Evolutionary conservation across 345 rosid genomes (phyloP), one percentile per base, ranked within the genome.

Genomic region (Physaria fendleri): DNA sequence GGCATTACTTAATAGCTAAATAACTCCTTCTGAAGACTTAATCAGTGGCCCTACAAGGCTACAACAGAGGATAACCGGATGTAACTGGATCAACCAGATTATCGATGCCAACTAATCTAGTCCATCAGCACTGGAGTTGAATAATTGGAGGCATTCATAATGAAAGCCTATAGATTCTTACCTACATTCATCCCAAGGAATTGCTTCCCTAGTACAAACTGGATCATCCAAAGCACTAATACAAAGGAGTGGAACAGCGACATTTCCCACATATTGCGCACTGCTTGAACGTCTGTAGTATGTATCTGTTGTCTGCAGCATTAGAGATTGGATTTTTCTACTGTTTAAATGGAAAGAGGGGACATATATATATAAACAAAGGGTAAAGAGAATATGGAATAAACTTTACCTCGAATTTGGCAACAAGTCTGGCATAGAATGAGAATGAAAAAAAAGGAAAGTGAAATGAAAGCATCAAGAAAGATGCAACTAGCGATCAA

Each of bases 101-200:
- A 56, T 6, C 17, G 51, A n/a, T 21, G 13, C 39, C 8, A 7
- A 27, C 6, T 39, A n/a, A 39, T 25, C 21, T 25, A 21, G 24
- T 50, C 32, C 22, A 39, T 51, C 17, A 41, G 22, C 11, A 8
- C 42, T 22, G 2, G n/a, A 22, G n/a, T 35, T 14, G 18, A 33
- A 64, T n/a, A n/a, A 65, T 11, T 9, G 35, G 40, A 44, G 54
- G 8, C 21, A n/a, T 27, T 5, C 35, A 43, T 34, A 35, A 33
- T 52, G 11, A 15, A 33, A 33, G 48, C 25, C 57, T 64, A 48
- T 23, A 20, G 38, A 41, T 14, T 21, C 21, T n/a, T 54, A 85
- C 97, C 95, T 82, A 87, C 96, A 91, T 75, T 91, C 98, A 68
- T 91, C 98, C 92, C 88, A 85, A 17, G 95, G 96, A 76, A 88